Conservation (phyloP, 768 basidiomycete genomes). For the Calvatia gigantea region DNA sequence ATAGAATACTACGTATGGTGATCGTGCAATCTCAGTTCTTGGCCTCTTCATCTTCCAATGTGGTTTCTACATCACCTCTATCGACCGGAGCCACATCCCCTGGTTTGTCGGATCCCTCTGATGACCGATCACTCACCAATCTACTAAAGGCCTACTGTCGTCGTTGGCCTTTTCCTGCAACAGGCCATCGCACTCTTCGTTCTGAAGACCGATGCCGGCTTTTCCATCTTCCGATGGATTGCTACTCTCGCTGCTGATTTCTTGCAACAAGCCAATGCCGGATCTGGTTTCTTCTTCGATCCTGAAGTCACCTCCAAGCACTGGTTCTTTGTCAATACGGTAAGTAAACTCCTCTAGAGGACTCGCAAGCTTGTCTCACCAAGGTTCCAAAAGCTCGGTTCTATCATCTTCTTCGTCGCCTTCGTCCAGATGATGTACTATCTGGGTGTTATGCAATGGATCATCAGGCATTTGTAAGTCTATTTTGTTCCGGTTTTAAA, state of each 20-base stretch:
- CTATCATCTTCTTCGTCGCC: constrained; percentile 93
- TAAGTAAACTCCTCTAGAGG: constrained; percentile 26
- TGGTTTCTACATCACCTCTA: constrained; percentile 68
- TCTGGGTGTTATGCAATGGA: constrained; percentile 91
- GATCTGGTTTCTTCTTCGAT: constrained; percentile 84
- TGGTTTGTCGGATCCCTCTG: constrained; percentile 47
- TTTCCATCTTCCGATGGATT: constrained; percentile 80
- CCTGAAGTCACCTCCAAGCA: constrained; percentile 56
- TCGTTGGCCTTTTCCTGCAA: constrained; percentile 82
- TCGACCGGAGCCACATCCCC: constrained; percentile 57
- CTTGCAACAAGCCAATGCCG: constrained; percentile 61
- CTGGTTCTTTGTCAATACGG: constrained; percentile 86
- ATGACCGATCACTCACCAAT: not conserved
- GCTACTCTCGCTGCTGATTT: constrained; percentile 80
- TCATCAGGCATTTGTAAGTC: constrained; percentile 77
- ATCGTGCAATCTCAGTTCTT: constrained; percentile 78
- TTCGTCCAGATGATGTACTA: constrained; percentile 92
- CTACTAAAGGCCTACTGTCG: constrained; percentile 70
- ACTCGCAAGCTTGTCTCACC: not conserved
- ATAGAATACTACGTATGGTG: constrained; percentile 58
- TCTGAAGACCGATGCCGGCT: constrained; percentile 80
- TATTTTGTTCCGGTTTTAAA: not conserved
- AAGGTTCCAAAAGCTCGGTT: constrained; percentile 42
- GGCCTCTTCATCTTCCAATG: constrained; percentile 80
- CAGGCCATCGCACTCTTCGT: constrained; percentile 88